Evolutionary conservation across 768 basidiomycete genomes (phyloP).

Genomic region (Trametes punicea): DNA sequence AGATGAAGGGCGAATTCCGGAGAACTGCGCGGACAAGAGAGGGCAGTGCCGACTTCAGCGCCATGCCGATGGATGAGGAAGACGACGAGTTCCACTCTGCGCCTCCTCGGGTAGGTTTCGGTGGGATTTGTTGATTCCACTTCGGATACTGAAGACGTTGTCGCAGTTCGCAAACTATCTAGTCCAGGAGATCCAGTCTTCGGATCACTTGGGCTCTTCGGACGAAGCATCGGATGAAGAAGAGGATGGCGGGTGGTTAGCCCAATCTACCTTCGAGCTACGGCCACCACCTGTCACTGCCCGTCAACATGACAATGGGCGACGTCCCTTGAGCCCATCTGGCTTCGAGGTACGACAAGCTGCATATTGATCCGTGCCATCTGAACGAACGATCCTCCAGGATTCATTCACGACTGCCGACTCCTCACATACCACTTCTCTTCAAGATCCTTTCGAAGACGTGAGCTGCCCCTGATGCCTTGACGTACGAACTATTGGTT

Average conservation of each 20-base stretch:
- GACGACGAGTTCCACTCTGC: conserved; percentile 42
- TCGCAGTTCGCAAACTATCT: conserved; percentile 77
- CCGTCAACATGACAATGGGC: conserved; percentile 24
- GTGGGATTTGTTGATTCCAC: background rate
- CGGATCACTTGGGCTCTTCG: conserved; percentile 52
- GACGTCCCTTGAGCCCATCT: conserved; percentile 31
- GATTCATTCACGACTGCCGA: conserved; percentile 30
- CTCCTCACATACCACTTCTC: conserved; percentile 16
- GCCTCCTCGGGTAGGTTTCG: conserved; percentile 42
- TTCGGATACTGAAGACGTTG: background rate
- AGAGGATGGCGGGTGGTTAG: conserved; percentile 77
- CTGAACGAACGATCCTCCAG: conserved; percentile 17
- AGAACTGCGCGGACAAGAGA: conserved; percentile 46
- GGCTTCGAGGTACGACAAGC: conserved; percentile 29
- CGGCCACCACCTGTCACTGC: conserved; percentile 29
- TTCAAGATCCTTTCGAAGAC: conserved; percentile 36
- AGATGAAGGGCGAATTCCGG: conserved; percentile 56
- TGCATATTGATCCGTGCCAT: background rate
- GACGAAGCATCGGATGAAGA: conserved; percentile 57
- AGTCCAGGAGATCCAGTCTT: conserved; percentile 65
- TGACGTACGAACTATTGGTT: background rate
- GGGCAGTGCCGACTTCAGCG: conserved; percentile 65
- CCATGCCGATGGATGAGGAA: conserved; percentile 44
- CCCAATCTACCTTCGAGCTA: conserved; percentile 66
- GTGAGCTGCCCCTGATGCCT: conserved; percentile 36